phyloP scores from a whole-genome alignment of 192 early-diverging fungal species.

The Borealophlyctis nickersoniae region DNA sequence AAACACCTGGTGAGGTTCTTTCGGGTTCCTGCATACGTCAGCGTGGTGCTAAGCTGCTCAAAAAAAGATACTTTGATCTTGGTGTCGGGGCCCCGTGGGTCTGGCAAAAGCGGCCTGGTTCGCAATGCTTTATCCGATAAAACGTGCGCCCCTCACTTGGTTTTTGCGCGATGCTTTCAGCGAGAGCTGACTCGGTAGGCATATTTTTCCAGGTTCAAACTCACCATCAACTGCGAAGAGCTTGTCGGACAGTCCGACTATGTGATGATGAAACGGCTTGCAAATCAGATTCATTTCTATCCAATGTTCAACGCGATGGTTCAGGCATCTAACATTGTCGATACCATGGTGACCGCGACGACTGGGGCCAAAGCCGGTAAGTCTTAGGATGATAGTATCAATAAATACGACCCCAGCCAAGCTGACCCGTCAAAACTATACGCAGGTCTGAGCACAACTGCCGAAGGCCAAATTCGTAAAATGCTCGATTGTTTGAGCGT shows the following conservation, averaged over 20 bases:
- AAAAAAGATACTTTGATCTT: slow-evolving; percentile 76
- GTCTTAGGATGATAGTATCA: background rate
- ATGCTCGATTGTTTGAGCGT: slow-evolving; percentile 81
- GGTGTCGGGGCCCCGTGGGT: slow-evolving; percentile 79
- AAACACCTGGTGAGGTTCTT: slow-evolving; percentile 26
- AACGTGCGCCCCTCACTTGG: slow-evolving; percentile 34
- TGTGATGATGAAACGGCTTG: slow-evolving; percentile 71
- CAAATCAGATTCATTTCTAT: slow-evolving; percentile 85
- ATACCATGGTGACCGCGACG: slow-evolving; percentile 79
- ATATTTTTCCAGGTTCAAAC: slow-evolving; percentile 47
- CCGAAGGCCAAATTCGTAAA: slow-evolving; percentile 76
- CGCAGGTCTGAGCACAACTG: slow-evolving; percentile 69
- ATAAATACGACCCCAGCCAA: background rate
- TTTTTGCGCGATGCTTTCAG: background rate
- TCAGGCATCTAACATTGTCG: slow-evolving; percentile 69
- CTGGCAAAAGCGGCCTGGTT: slow-evolving; percentile 76
- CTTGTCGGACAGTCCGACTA: slow-evolving; percentile 71
- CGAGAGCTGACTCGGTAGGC: background rate
- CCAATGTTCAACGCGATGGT: slow-evolving; percentile 79
- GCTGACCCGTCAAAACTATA: background rate
- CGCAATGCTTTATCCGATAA: slow-evolving; percentile 63
- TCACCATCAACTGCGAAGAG: slow-evolving; percentile 77
- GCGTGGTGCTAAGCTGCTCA: background rate
- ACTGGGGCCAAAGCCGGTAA: slow-evolving; percentile 81
- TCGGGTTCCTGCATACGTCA: background rate